These are phyloP conservation scores for Pachyrhizus erosus DNA, from an alignment of 306 rosid genomes.

Conservation along the genomic window DNA sequence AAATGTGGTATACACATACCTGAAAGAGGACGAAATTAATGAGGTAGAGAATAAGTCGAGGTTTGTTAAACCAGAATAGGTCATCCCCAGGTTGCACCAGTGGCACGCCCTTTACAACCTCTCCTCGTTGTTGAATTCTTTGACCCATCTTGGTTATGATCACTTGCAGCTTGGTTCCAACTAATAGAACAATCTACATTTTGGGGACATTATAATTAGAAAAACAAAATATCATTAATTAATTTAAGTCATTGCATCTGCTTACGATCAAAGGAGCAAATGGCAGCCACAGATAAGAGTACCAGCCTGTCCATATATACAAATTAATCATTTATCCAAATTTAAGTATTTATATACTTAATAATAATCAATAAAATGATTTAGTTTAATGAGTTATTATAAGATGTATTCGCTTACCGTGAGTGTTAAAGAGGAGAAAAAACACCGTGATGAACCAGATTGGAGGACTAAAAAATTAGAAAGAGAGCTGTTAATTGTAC, in stretches of 20 bases:
- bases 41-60: slow-evolving; percentile 9
- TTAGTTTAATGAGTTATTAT: background rate
- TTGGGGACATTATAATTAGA: background rate
- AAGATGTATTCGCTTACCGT: background rate
- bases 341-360: background rate
- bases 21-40: background rate
- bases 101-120: background rate
- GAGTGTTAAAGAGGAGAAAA: background rate
- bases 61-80: slow-evolving; percentile 9
- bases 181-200: background rate
- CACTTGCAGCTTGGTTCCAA: background rate
- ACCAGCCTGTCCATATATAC: background rate
- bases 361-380: background rate
- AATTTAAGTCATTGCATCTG: background rate
- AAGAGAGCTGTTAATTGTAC: background rate
- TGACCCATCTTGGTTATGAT: slow-evolving; percentile 14
- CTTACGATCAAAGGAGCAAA: slow-evolving; percentile 12
- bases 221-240: background rate
- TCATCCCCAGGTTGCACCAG: slow-evolving; percentile 9
- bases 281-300: slow-evolving; percentile 11
- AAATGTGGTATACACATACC: background rate
- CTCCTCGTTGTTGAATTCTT: slow-evolving; percentile 6
- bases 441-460: background rate
- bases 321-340: background rate
- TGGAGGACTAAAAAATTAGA: background rate